Base-by-base conservation (phyloP, 108 stramenopile species). In the Fistulifera pelliculosa region DNA sequence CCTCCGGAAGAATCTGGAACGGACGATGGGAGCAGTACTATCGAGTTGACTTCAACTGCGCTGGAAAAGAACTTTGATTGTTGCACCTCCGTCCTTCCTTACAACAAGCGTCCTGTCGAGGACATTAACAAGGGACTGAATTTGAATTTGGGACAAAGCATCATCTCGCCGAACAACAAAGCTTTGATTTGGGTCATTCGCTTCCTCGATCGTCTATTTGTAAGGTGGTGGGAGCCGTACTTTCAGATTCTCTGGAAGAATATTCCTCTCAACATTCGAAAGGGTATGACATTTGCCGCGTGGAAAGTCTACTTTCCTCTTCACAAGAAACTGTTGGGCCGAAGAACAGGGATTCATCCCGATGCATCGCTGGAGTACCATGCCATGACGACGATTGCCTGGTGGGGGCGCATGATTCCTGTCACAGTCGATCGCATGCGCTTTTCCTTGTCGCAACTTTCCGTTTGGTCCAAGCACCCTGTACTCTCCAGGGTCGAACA, bases 271-370 rank as follows among this genome's bases (percentile, higher is more conserved):
- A 40, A 40, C 18, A 21, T 70, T 13, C 55, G 80, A 38, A 63
- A 76, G 47, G 54, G 65, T 15, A 5, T 85, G 16, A 76, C 75
- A 8, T 60, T 76, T 35, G 18, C 41, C 10, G 73, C 70, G 21
- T 85, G 83, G 83, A 64, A 58, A n/a, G 17, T 81, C 28, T 85
- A 81, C 64, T 68, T 85, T 19, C 72, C 66, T 43, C 23, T 85
- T 8, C 83, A 81, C 54, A 76, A 71, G 56, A 12, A 45, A 10
- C 43, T 81, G 23, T 55, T 85, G 26, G 70, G 71, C 22, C 69
- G 68, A 26, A 54, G 61, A 17, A 71, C 83, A 11, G 83, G 77
- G 15, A 41, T 85, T 38, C 83, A 85, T 65, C 65, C 64, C 0
- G 22, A 70, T 52, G 69, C 73, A 35, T 75, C 60, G 38, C 35